Percentiles rank a stretch among this genome's conserved stretches.
These are phyloP conservation scores for Coprinopsis sp. DNA, from an alignment of 768 basidiomycete species.

Conservation along the genomic window DNA sequence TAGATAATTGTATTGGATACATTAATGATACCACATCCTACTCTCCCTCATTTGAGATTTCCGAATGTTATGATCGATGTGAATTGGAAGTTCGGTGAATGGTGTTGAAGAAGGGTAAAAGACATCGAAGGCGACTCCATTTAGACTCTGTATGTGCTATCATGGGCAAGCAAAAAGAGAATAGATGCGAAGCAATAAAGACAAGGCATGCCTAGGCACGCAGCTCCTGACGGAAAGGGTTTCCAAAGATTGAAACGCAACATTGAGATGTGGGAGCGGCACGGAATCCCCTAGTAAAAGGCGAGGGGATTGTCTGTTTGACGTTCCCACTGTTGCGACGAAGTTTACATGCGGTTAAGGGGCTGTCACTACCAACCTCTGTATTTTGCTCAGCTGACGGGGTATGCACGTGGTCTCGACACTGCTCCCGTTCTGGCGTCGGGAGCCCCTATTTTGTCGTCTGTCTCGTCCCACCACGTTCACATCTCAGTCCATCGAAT, in stretches of 20 bases:
- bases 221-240: slow-evolving; percentile 24
- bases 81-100: too few relatives aligned
- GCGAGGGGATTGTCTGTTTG: slow-evolving; percentile 52
- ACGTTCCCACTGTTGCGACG: slow-evolving; percentile 39
- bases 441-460: background rate
- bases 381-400: slow-evolving; percentile 38
- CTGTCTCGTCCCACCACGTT: background rate
- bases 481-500: slow-evolving; percentile 16
- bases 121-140: too few relatives aligned
- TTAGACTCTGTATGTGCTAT: too few relatives aligned
- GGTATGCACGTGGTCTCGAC: slow-evolving; percentile 24
- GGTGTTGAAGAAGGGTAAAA: too few relatives aligned
- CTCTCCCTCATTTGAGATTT: too few relatives aligned
- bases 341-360: background rate
- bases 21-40: too few relatives aligned
- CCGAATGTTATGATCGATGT: too few relatives aligned
- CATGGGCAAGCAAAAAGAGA: background rate
- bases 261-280: slow-evolving; percentile 37
- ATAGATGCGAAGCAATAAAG: background rate
- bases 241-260: slow-evolving; percentile 43
- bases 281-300: slow-evolving; percentile 57
- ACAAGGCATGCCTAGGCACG: background rate
- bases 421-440: background rate
- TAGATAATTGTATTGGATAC: slow-evolving; percentile 39
- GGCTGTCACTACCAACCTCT: slow-evolving; percentile 15